Evolutionary conservation across 1,139 yeast genomes (phyloP).

Genomic region (Diutina siamensis): DNA sequence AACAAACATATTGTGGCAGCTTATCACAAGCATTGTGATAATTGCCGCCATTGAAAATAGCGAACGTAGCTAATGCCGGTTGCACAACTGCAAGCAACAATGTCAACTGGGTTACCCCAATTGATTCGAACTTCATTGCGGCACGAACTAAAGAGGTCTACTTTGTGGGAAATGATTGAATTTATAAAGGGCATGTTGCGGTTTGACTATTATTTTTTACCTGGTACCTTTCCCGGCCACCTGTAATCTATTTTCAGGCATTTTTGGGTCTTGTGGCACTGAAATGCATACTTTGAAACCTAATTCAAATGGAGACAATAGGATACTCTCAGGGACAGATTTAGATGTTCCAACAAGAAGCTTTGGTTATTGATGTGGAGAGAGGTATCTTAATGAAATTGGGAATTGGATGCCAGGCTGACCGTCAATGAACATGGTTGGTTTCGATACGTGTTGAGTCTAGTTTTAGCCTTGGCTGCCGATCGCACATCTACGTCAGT

Average conservation of each 20-base stretch:
- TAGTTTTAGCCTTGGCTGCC: no score
- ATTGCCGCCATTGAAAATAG: neutral
- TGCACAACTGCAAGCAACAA: conserved; percentile 5
- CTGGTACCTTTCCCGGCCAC: neutral
- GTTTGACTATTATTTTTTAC: neutral
- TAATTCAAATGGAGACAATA: neutral
- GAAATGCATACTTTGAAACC: neutral
- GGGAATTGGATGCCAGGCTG: no score
- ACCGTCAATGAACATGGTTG: no score
- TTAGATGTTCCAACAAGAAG: no score
- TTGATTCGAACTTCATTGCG: conserved; percentile 4
- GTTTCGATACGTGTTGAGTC: no score
- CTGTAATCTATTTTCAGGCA: neutral
- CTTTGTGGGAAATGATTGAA: neutral
- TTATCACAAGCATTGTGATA: neutral
- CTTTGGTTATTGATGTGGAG: no score
- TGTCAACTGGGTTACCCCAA: conserved; percentile 4
- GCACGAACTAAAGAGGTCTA: neutral
- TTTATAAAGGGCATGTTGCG: neutral
- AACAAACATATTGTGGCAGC: neutral
- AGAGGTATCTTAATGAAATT: no score
- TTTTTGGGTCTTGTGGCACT: neutral
- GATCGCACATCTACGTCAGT: no score
- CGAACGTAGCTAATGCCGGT: conserved; percentile 3
- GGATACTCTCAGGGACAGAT: neutral